These are phyloP conservation scores for Solanum dulcamara DNA, from an alignment of 257 asterid genomes.

Conservation along the genomic window DNA sequence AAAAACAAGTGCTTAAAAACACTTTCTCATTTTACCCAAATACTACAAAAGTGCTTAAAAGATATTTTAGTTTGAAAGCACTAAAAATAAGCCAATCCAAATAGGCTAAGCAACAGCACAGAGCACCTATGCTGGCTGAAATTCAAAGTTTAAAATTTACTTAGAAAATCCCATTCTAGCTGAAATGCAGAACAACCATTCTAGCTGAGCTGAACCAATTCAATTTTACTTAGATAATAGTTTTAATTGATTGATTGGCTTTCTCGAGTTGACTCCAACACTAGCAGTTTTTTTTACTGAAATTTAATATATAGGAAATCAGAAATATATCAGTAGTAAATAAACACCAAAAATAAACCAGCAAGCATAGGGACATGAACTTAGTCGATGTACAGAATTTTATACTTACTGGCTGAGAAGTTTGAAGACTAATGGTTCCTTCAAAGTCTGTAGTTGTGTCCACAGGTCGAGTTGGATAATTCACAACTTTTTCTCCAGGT, in stretches of 20 bases:
- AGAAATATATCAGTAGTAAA: background rate
- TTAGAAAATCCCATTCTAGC: background rate
- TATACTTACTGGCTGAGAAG: conserved; percentile 68
- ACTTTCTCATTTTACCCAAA: background rate
- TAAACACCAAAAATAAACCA: background rate
- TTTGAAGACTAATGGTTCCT: conserved; percentile 93
- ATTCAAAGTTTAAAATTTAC: background rate
- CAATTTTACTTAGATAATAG: background rate
- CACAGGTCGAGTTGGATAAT: conserved; percentile 90
- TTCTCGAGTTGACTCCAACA: background rate
- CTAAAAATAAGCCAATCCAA: background rate
- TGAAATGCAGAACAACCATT: background rate
- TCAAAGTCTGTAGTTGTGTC: conserved; percentile 85
- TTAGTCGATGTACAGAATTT: background rate
- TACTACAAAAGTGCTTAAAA: background rate
- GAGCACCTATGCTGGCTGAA: background rate
- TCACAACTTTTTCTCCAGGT: conserved; percentile 88
- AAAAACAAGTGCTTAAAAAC: background rate
- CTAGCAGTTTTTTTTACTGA: background rate
- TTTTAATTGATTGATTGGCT: background rate
- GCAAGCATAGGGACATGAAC: background rate
- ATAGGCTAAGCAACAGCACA: background rate
- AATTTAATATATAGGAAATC: background rate
- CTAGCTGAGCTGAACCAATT: background rate
- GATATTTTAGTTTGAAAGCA: background rate